These are phyloP conservation scores for Beauveria australis DNA, from an alignment of 2,329 filamentous ascomycete species.

Conservation along the genomic window DNA sequence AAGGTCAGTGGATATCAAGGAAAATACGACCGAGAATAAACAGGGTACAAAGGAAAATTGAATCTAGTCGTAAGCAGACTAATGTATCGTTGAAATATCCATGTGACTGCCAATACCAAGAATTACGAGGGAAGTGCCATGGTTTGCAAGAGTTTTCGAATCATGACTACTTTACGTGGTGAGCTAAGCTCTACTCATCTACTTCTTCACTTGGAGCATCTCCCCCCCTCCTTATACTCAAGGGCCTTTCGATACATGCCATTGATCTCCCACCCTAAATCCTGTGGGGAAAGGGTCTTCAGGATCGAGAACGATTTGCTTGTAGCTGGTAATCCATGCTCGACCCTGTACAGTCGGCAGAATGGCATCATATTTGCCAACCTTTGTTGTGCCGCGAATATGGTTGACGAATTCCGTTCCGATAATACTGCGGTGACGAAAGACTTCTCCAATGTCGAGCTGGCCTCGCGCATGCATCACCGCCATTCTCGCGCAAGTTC, in stretches of 20 bases:
- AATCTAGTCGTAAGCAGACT: no score
- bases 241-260: slow-evolving; percentile 4
- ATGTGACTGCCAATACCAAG: no score
- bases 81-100: no score
- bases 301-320: slow-evolving; percentile 34
- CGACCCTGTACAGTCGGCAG: slow-evolving; percentile 33
- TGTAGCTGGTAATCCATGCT: slow-evolving; percentile 37
- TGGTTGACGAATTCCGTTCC: slow-evolving; percentile 32
- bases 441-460: slow-evolving; percentile 27
- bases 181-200: no score
- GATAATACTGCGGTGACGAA: slow-evolving; percentile 33
- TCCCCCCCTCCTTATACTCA: no score
- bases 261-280: slow-evolving; percentile 9
- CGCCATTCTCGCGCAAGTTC: slow-evolving; percentile 34
- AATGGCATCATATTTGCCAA: slow-evolving; percentile 31
- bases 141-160: no score
- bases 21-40: no score
- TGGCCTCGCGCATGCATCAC: slow-evolving; percentile 33
- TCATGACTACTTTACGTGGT: no score
- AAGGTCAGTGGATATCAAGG: not conserved
- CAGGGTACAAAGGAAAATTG: no score
- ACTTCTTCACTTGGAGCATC: no score
- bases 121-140: no score
- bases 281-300: slow-evolving; percentile 32
- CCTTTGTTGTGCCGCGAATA: slow-evolving; percentile 28